Evolutionary conservation across 1,284 basidiomycete species (phyloP).

Genomic region (Tylopilus sp.): DNA sequence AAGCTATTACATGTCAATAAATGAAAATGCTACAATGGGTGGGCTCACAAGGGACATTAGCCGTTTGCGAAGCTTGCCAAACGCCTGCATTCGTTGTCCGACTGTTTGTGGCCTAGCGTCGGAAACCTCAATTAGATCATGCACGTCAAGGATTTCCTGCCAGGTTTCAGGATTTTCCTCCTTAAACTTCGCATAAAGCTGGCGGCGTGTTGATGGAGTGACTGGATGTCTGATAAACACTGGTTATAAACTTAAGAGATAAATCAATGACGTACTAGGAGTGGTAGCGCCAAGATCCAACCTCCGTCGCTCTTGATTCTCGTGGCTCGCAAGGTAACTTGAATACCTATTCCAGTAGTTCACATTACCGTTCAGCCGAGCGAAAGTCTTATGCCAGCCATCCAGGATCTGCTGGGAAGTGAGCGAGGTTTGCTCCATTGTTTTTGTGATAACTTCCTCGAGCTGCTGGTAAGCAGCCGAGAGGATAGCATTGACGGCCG

Average conservation of each 20-base stretch:
- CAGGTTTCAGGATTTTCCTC: conserved; percentile 9
- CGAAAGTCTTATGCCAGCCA: conserved; percentile 6
- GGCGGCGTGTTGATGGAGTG: neutral
- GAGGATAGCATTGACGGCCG: too few relatives aligned
- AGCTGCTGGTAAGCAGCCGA: neutral
- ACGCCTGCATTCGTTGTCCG: neutral
- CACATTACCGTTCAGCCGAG: neutral
- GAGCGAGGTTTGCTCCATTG: neutral
- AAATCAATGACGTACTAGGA: too few relatives aligned
- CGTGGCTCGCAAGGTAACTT: conserved; percentile 1
- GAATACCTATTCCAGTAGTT: conserved; percentile 13
- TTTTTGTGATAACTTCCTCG: neutral
- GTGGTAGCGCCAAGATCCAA: neutral
- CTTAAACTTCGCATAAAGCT: conserved; percentile 12
- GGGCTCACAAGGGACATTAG: neutral
- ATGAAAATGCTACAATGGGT: too few relatives aligned
- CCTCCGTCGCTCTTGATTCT: conserved; percentile 6
- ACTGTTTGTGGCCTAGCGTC: conserved; percentile 3
- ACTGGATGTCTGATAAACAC: neutral
- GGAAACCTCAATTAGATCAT: neutral
- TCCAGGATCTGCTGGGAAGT: conserved; percentile 6
- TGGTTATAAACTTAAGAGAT: neutral
- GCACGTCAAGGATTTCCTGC: conserved; percentile 11
- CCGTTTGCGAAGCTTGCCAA: neutral
- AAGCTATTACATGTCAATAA: neutral